Conservation (phyloP, 345 rosid species). For the Aquilaria malaccensis region DNA sequence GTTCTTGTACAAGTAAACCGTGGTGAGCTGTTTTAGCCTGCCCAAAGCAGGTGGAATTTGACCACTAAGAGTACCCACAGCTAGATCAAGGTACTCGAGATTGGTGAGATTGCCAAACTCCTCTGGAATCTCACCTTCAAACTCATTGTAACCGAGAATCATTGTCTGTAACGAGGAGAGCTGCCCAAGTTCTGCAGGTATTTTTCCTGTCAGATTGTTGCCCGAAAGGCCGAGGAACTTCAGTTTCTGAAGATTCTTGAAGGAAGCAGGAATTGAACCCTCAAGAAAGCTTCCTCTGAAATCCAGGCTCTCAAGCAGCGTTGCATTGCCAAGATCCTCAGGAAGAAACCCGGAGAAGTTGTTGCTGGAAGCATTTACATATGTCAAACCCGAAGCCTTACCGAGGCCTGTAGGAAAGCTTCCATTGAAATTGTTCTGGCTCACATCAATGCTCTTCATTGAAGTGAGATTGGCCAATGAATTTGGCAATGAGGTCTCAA, state of each 20-base stretch:
- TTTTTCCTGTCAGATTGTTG: slow-evolving; percentile 53
- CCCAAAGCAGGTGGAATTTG: slow-evolving; percentile 57
- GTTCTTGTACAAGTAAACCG: slow-evolving; percentile 59
- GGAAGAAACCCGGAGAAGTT: slow-evolving; percentile 76
- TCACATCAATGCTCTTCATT: slow-evolving; percentile 50
- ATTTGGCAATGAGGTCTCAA: slow-evolving; percentile 48
- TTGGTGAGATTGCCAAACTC: slow-evolving; percentile 62
- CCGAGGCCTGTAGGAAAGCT: slow-evolving; percentile 78
- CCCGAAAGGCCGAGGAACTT: slow-evolving; percentile 77
- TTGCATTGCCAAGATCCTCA: slow-evolving; percentile 75
- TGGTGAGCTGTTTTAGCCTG: slow-evolving; percentile 45
- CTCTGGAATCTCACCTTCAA: slow-evolving; percentile 54
- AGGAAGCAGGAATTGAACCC: slow-evolving; percentile 49
- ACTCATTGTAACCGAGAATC: slow-evolving; percentile 65
- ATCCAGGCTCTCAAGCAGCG: slow-evolving; percentile 56
- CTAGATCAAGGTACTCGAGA: slow-evolving; percentile 66
- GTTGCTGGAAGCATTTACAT: slow-evolving; percentile 80
- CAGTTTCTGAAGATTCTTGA: slow-evolving; percentile 47
- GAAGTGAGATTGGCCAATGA: slow-evolving; percentile 51
- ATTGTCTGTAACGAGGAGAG: slow-evolving; percentile 54
- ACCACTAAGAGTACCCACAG: slow-evolving; percentile 60
- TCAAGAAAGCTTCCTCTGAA: slow-evolving; percentile 72
- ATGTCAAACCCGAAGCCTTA: slow-evolving; percentile 46
- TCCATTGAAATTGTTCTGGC: slow-evolving; percentile 70
- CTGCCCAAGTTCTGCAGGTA: slow-evolving; percentile 53